Conservation (phyloP, 2,329 filamentous ascomycete species). For the Didymella keratinophila region DNA sequence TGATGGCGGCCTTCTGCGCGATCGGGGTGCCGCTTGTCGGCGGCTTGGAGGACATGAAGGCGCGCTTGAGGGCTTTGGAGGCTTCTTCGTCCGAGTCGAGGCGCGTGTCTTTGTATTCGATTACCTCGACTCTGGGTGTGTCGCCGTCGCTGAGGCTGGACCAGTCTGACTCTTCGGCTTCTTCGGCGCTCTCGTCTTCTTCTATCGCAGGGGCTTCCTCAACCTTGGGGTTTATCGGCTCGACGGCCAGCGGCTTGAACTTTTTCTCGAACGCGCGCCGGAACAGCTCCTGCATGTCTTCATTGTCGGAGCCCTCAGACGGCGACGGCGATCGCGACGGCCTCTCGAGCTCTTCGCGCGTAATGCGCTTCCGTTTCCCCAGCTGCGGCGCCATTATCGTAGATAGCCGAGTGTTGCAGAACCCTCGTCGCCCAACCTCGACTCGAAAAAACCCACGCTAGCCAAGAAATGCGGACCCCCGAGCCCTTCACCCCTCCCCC, state of each 20-base stretch:
- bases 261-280: constrained; percentile 85
- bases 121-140: constrained; percentile 50
- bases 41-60: constrained; percentile 73
- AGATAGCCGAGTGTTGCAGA: neutral
- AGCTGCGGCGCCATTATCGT: constrained; percentile 51
- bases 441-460: constrained; percentile 18
- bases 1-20: constrained; percentile 28
- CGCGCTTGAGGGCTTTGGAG: constrained; percentile 71
- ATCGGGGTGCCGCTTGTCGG: constrained; percentile 49
- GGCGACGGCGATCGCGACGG: constrained; percentile 41
- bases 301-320: constrained; percentile 42
- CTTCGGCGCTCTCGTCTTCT: constrained; percentile 46
- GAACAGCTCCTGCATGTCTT: constrained; percentile 77
- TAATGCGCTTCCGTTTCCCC: constrained; percentile 57
- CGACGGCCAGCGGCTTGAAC: constrained; percentile 74
- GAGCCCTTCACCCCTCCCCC: constrained; percentile 30
- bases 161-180: constrained; percentile 64
- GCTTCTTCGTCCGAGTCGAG: constrained; percentile 31
- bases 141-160: constrained; percentile 63
- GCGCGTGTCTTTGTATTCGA: constrained; percentile 51
- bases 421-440: neutral
- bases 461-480: constrained; percentile 31
- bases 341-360: constrained; percentile 41
- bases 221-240: constrained; percentile 41
- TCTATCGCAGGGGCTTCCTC: constrained; percentile 40